Percentiles rank a stretch among this genome's conserved stretches.
phyloP scores from a whole-genome alignment of 2,329 filamentous ascomycete genomes.

The Cladosporium sp. region DNA sequence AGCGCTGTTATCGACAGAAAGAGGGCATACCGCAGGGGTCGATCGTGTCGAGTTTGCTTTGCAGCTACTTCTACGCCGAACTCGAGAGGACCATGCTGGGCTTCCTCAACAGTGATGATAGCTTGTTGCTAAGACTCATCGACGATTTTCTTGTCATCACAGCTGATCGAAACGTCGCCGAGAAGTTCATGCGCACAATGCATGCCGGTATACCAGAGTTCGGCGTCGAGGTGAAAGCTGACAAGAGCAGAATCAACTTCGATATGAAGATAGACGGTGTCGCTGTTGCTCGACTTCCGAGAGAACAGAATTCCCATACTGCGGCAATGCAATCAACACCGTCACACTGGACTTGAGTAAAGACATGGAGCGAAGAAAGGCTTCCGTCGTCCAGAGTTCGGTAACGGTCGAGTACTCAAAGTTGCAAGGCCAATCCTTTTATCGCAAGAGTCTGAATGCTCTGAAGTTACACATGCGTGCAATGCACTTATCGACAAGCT shows the following conservation, averaged over 20 bases:
- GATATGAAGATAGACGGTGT: constrained; percentile 54
- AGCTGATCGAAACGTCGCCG: constrained; percentile 61
- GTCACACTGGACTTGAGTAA: constrained; percentile 70
- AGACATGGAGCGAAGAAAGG: constrained; percentile 54
- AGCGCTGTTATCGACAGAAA: constrained; percentile 83
- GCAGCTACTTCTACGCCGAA: constrained; percentile 94
- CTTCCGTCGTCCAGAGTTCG: constrained; percentile 58
- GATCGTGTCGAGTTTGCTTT: constrained; percentile 77
- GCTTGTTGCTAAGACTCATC: constrained; percentile 73
- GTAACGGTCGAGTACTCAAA: constrained; percentile 75
- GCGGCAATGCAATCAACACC: constrained; percentile 74
- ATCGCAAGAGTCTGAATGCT: constrained; percentile 68
- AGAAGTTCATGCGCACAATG: constrained; percentile 73
- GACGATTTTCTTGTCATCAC: constrained; percentile 94
- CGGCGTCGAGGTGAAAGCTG: constrained; percentile 70
- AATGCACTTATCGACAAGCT: constrained; percentile 76
- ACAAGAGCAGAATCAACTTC: constrained; percentile 86
- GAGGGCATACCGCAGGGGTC: constrained; percentile 91
- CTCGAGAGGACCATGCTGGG: constrained; percentile 66
- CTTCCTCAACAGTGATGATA: constrained; percentile 57
- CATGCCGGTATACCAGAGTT: constrained; percentile 73
- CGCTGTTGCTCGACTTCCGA: constrained; percentile 46
- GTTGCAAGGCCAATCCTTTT: constrained; percentile 70
- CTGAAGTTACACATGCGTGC: constrained; percentile 83
- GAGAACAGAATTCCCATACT: constrained; percentile 73